A percentile compares a stretch with the other conserved stretches of the same genome.
Evolutionary conservation across 371 early-diverging fungal species (phyloP).

Genomic region (Mortierella sp.): DNA sequence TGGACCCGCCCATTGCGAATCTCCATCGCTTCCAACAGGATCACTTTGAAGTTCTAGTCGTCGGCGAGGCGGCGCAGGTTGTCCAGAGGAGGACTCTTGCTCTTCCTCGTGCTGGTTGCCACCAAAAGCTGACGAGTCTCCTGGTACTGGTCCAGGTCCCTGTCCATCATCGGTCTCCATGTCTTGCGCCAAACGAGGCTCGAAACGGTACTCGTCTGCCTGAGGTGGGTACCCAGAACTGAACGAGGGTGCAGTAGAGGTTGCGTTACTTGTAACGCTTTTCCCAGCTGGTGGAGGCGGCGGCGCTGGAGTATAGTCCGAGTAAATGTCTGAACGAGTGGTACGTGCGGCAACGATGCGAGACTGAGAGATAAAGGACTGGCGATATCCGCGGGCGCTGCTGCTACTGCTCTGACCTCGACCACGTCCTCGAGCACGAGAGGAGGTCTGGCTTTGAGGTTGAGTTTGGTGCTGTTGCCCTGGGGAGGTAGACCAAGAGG

Average conservation of each 20-base stretch:
- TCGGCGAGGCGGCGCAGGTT: too few relatives aligned
- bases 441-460: not conserved
- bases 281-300: not conserved
- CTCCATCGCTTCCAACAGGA: not conserved
- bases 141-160: not conserved
- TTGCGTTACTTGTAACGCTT: not conserved
- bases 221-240: not conserved
- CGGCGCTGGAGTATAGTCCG: not conserved
- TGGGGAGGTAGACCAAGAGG: not conserved
- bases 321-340: not conserved
- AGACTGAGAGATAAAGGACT: not conserved
- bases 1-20: not conserved
- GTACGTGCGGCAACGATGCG: not conserved
- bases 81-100: not conserved
- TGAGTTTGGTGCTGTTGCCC: not conserved
- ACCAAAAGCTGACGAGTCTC: not conserved
- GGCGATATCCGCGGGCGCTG: not conserved
- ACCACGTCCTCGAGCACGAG: not conserved
- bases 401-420: not conserved
- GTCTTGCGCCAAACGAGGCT: not conserved
- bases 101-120: too few relatives aligned
- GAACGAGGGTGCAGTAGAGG: not conserved
- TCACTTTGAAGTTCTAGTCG: not conserved
- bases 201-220: not conserved
- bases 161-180: not conserved